Conservation (phyloP, 257 asterid species). For the Parsonsia alboflavescens region DNA sequence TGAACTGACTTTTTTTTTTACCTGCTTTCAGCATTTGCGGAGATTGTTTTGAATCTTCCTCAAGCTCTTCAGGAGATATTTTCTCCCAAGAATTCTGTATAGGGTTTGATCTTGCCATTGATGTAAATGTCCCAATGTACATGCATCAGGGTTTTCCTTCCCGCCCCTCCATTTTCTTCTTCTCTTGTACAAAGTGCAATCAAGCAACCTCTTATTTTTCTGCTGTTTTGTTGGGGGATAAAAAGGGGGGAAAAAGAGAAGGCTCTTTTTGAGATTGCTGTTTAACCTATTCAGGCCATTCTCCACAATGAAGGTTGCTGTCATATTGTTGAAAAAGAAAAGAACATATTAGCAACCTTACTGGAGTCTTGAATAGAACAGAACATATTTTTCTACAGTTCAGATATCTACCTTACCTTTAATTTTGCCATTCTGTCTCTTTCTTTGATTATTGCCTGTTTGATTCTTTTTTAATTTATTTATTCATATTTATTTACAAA, state of each 20-base stretch:
- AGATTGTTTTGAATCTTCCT: conserved; percentile 73
- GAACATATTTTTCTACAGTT: too few species aligned
- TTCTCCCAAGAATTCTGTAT: conserved; percentile 28
- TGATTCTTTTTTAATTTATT: too few species aligned
- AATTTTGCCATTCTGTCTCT: too few species aligned
- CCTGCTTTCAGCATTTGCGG: conserved; percentile 73
- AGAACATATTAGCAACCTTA: too few species aligned
- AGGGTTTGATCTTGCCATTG: conserved; percentile 10
- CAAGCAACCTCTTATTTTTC: background rate
- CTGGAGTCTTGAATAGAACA: too few species aligned
- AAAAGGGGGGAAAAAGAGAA: background rate
- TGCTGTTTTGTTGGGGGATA: background rate
- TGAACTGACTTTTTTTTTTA: conserved; percentile 3
- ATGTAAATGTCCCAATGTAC: background rate
- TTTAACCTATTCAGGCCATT: background rate
- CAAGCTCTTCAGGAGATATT: conserved; percentile 55
- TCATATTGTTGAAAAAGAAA: background rate
- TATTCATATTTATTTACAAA: too few species aligned
- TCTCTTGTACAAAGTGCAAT: too few species aligned
- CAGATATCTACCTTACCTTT: background rate
- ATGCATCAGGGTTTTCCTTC: background rate
- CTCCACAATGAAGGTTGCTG: background rate
- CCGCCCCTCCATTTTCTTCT: too few species aligned
- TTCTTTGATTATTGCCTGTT: too few species aligned
- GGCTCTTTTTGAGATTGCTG: background rate